Evolutionary conservation across 2,329 filamentous ascomycete species (phyloP), one percentile per base, ranked within the genome.

Genomic region (Arthrobotrys entomopaga): DNA sequence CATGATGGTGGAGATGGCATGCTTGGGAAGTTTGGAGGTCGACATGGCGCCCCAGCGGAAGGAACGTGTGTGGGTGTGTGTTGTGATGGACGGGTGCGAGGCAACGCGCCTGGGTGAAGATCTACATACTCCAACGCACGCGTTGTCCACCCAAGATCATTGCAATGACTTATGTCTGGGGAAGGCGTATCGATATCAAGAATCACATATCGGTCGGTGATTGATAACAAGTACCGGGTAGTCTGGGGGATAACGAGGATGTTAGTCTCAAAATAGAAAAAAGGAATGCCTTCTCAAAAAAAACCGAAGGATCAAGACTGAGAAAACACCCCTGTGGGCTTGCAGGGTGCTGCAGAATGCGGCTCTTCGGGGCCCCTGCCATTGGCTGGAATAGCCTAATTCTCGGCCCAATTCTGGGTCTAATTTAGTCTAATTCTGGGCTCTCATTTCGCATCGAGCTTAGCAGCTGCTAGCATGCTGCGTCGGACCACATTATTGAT

Each of bases 371-470:
- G 2, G 0, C 3, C 13, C 6, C 5, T 22, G 13, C 54, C 20
- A 65, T 65, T 65, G 61, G 61, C 40, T 15, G 10, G 8, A n/a
- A 16, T 7, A n/a, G 6, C 29, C 16, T 43, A 26, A 38, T 19
- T 65, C 42, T 48, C 11, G 29, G 49, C 53, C 15, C n/a, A n/a
- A n/a, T n/a, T n/a, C n/a, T n/a, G n/a, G n/a, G n/a, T n/a, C n/a
- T n/a, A n/a, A n/a, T 22, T 16, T 7, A n/a, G 6, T 46, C 16
- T 43, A 26, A 38, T 19, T 65, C 42, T 48, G 15, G 29, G 49
- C 53, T 20, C n/a, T 57, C 38, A 29, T 19, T 29, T 11, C 54
- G 65, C 65, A 69, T 60, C 56, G 29, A 15, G 13, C 38, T n/a
- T n/a, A 16, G 20, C 46, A 8, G n/a, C 40, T n/a, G n/a, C n/a